Base-by-base conservation (phyloP, 179 eudicot species). In the Vitellaria paradoxa region DNA sequence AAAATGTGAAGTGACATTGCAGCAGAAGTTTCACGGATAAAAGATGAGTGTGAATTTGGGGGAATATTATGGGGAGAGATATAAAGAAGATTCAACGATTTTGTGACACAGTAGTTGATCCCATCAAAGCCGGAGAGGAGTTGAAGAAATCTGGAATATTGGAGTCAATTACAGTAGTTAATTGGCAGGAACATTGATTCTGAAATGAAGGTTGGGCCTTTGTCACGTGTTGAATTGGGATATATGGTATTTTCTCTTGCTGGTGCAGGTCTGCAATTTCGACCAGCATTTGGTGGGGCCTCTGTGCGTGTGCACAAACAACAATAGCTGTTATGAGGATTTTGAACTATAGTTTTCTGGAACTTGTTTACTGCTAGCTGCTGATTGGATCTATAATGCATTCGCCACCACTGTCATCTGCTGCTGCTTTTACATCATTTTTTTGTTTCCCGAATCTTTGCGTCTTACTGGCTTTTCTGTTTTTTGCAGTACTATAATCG, bases 401-500 rank as follows among this genome's bases (percentile, higher is more conserved):
- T 40, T 20, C n/a, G 7, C 14, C 21, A 3, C 12, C 12, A 63
- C 9, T 20, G 40, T 63, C 12, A 46, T 4, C 20, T 3, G 14
- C 13, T 46, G 56, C 72, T 45, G 66, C 52, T 72, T 23, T 49
- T 5, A 24, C 37, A 49, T 53, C 11, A 37, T 61, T 40, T 37
- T 20, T 40, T 37, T 13, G 60, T 37, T 57, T 63, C 50, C 40
- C 57, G 42, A 37, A 37, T 17, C 60, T 23, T 52, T n/a, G 45
- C 64, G 11, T 64, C n/a, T 75, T 53, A 8, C 15, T 49, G 4
- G 9, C 30, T 53, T 65, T 75, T 74, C 62, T 71, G 74, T 55
- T 59, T 2, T n/a, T 76, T 76, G 77, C 89, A 86, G 91, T 65
- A n/a, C n/a, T n/a, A 77, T 40, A n/a, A 53, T 75, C 1, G 85